Conservation (phyloP, 2,329 filamentous ascomycete species). For the Phoma sp. region DNA sequence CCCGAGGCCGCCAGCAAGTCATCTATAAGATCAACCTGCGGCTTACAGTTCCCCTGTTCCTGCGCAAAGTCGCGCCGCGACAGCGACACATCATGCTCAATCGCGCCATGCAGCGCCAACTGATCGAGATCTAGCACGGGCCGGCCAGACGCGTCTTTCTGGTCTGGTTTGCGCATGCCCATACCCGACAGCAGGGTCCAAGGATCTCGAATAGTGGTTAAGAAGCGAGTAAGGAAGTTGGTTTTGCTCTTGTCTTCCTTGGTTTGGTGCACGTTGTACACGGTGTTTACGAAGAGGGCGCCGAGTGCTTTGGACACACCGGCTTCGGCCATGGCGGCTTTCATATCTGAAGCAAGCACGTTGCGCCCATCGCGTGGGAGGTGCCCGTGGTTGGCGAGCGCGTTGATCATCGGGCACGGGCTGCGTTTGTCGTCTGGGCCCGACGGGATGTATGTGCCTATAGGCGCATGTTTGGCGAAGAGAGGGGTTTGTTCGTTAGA, state of each 20-base stretch:
- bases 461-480: conserved; percentile 1
- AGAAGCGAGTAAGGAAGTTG: not conserved
- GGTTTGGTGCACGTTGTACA: conserved; percentile 10
- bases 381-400: conserved; percentile 49
- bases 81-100: conserved; percentile 17
- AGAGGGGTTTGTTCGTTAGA: conserved; percentile 1
- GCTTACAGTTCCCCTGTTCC: conserved; percentile 10
- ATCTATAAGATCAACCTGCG: conserved; percentile 3
- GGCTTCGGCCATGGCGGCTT: conserved; percentile 5
- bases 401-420: conserved; percentile 49
- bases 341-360: conserved; percentile 9
- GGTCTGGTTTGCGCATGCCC: conserved; percentile 8
- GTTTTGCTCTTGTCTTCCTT: not conserved
- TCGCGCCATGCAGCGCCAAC: conserved; percentile 7
- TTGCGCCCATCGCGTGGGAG: conserved; percentile 34
- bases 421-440: conserved; percentile 14
- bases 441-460: conserved; percentile 3
- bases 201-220: conserved; percentile 1
- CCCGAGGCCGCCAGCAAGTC: conserved; percentile 2
- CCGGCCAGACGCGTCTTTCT: conserved; percentile 2
- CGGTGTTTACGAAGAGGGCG: conserved; percentile 6
- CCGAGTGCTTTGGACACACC: conserved; percentile 7
- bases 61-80: conserved; percentile 13
- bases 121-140: conserved; percentile 14
- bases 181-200: conserved; percentile 8